These are phyloP conservation scores for Nematocida major DNA, from an alignment of 371 early-diverging fungal species.

Conservation along the genomic window DNA sequence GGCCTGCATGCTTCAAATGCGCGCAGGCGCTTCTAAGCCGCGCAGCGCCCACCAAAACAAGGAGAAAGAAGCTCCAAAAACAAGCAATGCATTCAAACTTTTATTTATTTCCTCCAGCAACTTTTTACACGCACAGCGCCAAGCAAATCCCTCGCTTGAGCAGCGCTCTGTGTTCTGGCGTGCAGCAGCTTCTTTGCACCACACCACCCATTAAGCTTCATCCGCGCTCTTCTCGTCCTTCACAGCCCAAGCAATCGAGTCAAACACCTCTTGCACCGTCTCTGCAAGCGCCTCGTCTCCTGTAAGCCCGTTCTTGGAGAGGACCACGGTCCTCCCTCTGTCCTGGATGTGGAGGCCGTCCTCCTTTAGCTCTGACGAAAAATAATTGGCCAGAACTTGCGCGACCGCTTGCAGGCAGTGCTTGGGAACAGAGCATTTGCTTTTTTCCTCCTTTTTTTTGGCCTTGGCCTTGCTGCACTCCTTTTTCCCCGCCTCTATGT, in stretches of 20 bases:
- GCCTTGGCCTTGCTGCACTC: not conserved
- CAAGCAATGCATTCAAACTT: too few species aligned
- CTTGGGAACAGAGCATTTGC: not conserved
- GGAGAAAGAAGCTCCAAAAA: too few species aligned
- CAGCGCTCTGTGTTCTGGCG: too few species aligned
- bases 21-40: too few species aligned
- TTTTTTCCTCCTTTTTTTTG: not conserved
- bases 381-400: slow-evolving; percentile 36
- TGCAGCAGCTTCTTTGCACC: too few species aligned
- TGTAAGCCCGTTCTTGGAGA: not conserved
- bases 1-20: too few species aligned
- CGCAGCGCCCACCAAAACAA: too few species aligned
- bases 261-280: slow-evolving; percentile 43
- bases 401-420: slow-evolving; percentile 20
- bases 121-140: too few species aligned
- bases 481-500: not conserved
- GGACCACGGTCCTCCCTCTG: not conserved
- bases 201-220: too few species aligned
- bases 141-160: too few species aligned
- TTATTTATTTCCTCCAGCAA: too few species aligned
- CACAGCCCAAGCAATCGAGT: slow-evolving; percentile 16
- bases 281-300: slow-evolving; percentile 31
- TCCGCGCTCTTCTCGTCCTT: not conserved
- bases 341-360: not conserved
- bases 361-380: not conserved